Base-by-base conservation (phyloP, 805 yeast genomes). In the Candida multigemmis region DNA sequence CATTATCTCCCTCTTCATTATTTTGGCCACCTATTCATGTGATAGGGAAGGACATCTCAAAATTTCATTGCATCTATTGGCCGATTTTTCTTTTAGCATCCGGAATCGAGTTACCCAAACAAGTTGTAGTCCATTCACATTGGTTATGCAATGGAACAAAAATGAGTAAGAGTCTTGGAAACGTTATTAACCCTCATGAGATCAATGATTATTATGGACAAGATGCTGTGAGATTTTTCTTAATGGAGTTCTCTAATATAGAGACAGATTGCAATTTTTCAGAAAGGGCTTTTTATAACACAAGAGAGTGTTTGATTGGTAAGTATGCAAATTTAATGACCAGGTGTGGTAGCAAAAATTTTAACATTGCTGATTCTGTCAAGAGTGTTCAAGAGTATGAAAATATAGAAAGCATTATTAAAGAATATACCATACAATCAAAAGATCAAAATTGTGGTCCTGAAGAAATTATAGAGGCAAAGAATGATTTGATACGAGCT, bases 1-100 rank as follows among this genome's bases (percentile, higher is more conserved):
- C n/a, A n/a, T n/a, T n/a, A n/a, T n/a, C n/a, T n/a, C n/a, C n/a
- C n/a, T n/a, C n/a, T n/a, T n/a, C n/a, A n/a, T n/a, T n/a, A n/a
- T n/a, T 52, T 10, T 76, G 81, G 81, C 82, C 81, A 1, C 78
- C 84, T 0, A 74, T 77, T 0, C 96, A 91, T 48, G 57, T 91
- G 2, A 71, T 91, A 17, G 98, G 98, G 1, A 91, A 91, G 43
- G 98, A 91, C 47, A 91, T 91, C 26, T 64, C 73, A 23, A 64
- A 85, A 37, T 91, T 91, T 50, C 98, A 91, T 44, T 76, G 93
- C 37, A 68, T 87, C 9, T 86, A 84, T 44, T 91, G 98, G 98
- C 97, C 97, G 0, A 75, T 84, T 2, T 77, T 91, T 32, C 57
- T 91, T 31, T 56, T 87, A 68, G 96, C 96, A 1, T 91, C 93